A percentile compares a stretch with the other conserved stretches of the same genome.
Evolutionary conservation across 129 eudicot genomes (phyloP).

Genomic region (Solidago caesia): DNA sequence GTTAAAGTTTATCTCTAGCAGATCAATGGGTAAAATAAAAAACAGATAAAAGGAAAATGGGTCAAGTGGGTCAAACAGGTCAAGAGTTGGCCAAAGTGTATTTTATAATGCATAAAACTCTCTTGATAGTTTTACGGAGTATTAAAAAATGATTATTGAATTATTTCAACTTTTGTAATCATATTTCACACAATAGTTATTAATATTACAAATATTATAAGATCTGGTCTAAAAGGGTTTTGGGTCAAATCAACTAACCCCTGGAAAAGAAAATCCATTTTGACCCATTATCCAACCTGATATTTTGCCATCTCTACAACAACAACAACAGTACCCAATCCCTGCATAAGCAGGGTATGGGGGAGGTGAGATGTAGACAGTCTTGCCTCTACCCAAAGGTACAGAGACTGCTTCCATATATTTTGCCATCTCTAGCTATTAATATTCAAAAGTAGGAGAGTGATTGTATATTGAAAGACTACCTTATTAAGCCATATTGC

Average conservation of each 20-base stretch:
- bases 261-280: not conserved
- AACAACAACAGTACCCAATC: no score
- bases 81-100: not conserved
- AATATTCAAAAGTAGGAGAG: not conserved
- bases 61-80: not conserved
- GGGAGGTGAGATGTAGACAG: no score
- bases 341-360: no score
- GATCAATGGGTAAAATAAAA: not conserved
- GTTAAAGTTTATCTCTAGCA: not conserved
- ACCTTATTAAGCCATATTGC: conserved; percentile 78
- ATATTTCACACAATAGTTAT: not conserved
- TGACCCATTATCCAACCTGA: not conserved
- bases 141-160: not conserved
- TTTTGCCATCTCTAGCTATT: not conserved
- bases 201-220: not conserved
- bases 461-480: conserved; percentile 7
- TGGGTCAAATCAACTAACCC: not conserved
- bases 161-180: not conserved
- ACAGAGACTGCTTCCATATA: no score
- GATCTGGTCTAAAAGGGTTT: not conserved
- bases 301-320: not conserved
- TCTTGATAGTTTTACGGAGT: not conserved
- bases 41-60: not conserved
- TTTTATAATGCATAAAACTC: not conserved
- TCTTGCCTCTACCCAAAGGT: no score